These are phyloP conservation scores for Xylaria sp. DNA, from an alignment of 2,329 filamentous ascomycete species.

Conservation along the genomic window DNA sequence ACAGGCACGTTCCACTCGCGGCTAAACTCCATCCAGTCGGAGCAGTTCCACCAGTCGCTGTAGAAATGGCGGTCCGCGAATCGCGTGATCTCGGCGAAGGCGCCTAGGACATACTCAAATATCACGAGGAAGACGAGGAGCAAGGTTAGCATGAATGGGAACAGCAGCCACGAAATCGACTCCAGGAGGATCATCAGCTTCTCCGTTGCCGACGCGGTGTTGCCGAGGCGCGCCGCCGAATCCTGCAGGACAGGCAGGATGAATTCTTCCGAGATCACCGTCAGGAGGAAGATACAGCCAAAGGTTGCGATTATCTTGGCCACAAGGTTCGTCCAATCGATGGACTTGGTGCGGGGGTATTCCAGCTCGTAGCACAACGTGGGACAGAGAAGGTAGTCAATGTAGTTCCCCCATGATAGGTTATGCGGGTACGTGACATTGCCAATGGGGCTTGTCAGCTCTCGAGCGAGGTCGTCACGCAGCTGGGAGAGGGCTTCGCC, in stretches of 20 bases:
- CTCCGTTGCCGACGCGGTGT: constrained; percentile 65
- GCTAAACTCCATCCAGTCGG: constrained; percentile 94
- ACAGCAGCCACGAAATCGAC: constrained; percentile 89
- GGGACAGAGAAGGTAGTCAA: constrained; percentile 89
- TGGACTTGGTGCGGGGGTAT: constrained; percentile 82
- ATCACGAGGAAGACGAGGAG: constrained; percentile 97
- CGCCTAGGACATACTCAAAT: constrained; percentile 95
- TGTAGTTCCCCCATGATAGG: constrained; percentile 82
- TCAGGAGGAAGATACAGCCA: constrained; percentile 95
- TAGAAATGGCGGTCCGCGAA: constrained; percentile 98
- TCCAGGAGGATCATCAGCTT: constrained; percentile 84
- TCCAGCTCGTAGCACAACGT: constrained; percentile 98
- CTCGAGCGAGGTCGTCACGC: constrained; percentile 86
- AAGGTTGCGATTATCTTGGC: constrained; percentile 91
- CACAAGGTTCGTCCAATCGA: constrained; percentile 82
- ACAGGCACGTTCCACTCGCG: constrained; percentile 98
- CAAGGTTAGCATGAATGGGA: constrained; percentile 97
- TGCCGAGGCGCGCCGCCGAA: constrained; percentile 66
- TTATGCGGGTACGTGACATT: constrained; percentile 91
- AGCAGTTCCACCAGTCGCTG: constrained; percentile 79
- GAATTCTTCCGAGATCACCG: constrained; percentile 91
- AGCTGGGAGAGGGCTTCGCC: constrained; percentile 70
- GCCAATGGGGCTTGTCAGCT: constrained; percentile 90
- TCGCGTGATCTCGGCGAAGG: constrained; percentile 91
- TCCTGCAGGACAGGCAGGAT: constrained; percentile 89